These are phyloP conservation scores for Jaapia argillacea DNA, from an alignment of 768 basidiomycete genomes.

Conservation along the genomic window DNA sequence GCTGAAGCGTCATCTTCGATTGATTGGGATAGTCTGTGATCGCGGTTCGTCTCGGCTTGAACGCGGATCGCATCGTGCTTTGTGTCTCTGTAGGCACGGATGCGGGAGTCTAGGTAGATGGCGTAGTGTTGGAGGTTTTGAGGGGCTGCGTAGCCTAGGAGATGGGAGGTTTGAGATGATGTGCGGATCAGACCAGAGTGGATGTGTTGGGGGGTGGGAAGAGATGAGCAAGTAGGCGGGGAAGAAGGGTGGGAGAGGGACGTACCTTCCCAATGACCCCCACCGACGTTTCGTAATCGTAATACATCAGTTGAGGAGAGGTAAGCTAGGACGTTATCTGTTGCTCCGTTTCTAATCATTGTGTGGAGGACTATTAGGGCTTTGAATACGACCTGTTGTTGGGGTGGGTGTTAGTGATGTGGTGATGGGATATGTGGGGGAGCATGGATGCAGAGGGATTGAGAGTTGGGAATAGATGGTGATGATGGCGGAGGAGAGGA, in stretches of 20 bases:
- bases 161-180: not conserved
- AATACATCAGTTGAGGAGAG: slow-evolving; percentile 78
- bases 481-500: no score
- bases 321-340: slow-evolving; percentile 83
- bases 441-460: not conserved
- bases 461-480: slow-evolving; percentile 4
- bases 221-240: slow-evolving; percentile 1
- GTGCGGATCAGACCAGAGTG: no score
- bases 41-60: slow-evolving; percentile 88
- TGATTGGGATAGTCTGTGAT: slow-evolving; percentile 56
- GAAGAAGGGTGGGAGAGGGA: not conserved
- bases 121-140: slow-evolving; percentile 86
- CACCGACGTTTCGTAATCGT: slow-evolving; percentile 69
- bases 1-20: slow-evolving; percentile 54
- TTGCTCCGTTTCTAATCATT: slow-evolving; percentile 95
- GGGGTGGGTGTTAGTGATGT: no score
- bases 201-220: not conserved
- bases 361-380: slow-evolving; percentile 91
- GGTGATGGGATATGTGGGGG: not conserved
- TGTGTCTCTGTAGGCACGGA: slow-evolving; percentile 79
- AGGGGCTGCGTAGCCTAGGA: slow-evolving; percentile 71
- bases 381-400: slow-evolving; percentile 86
- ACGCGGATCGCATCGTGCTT: slow-evolving; percentile 93
- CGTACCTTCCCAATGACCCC: slow-evolving; percentile 83
- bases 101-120: slow-evolving; percentile 79